Conservation (phyloP, 345 rosid species). For the Diplotaxis tenuifolia region DNA sequence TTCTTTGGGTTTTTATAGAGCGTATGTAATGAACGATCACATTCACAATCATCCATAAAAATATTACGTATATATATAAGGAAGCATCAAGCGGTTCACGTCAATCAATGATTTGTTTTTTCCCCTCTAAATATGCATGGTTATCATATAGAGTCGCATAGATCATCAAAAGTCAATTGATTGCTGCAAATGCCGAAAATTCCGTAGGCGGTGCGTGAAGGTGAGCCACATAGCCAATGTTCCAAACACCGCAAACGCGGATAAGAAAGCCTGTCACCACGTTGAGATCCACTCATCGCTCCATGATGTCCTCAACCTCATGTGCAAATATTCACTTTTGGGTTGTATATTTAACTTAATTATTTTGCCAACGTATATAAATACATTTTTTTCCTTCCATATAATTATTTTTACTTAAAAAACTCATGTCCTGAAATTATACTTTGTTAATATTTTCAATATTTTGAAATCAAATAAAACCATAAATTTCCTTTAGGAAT, state of each 20-base stretch:
- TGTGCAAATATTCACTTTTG: conserved; percentile 23
- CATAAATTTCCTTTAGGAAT: too few species aligned
- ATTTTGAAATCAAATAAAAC: too few species aligned
- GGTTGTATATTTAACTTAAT: conserved; percentile 11
- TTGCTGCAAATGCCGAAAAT: not conserved
- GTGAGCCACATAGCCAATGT: conserved; percentile 9
- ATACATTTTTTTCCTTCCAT: too few species aligned
- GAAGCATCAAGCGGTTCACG: not conserved
- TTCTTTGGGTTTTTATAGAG: not conserved
- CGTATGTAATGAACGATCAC: not conserved
- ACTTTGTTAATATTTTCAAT: too few species aligned
- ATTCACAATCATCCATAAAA: not conserved
- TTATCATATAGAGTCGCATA: not conserved
- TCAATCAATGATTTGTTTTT: too few species aligned
- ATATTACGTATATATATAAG: not conserved
- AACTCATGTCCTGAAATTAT: too few species aligned
- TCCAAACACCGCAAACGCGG: conserved; percentile 21
- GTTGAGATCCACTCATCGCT: conserved; percentile 21
- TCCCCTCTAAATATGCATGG: too few species aligned
- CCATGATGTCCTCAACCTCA: conserved; percentile 25
- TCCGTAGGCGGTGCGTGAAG: conserved; percentile 11
- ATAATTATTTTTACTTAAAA: too few species aligned
- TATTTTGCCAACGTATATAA: too few species aligned
- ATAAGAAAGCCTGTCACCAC: conserved; percentile 28
- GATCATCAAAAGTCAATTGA: not conserved